Evolutionary conservation across 441 rosid species (phyloP), one percentile per base, ranked within the genome.

Genomic region (Bruguiera hainesii): DNA sequence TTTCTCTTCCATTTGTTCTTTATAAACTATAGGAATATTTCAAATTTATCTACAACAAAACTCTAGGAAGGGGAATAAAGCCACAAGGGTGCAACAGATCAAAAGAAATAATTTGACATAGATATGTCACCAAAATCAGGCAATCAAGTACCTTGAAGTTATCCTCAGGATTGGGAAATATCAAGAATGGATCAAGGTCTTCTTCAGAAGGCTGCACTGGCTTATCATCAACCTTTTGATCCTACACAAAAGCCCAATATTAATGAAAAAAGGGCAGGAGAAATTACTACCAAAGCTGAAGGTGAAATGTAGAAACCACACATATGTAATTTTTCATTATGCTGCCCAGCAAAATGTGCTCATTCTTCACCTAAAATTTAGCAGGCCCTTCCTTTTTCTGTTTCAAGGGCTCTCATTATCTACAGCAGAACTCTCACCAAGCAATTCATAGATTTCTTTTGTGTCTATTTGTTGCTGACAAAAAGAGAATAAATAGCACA

Each of bases 331-430:
- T 15, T 10, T 53, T 20, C 23, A 4, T 53, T 9, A 53, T 39
- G 16, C 16, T 3, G 11, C 46, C 46, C 2, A 39, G 46, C 0
- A 39, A 53, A 53, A 53, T 3, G 58, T 51, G 10, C 56, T n/a
- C 56, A 7, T 53, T 39, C 46, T 1, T 39, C 72, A 90, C 97
- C 87, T 89, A 87, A 42, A 79, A 80, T 88, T 90, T 96, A 56
- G 82, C 89, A 73, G 99, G 84, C 77, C 84, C 92, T 81, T 92
- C 98, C 68, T 92, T 95, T 78, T 86, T 95, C 84, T 86, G 85
- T 81, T 89, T 89, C 56, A 88, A 57, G 76, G 96, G 97, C 76
- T 90, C 77, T 86, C 98, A 75, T 89, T 76, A 76, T 92, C 96
- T 63, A 90, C 91, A 63, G 93, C 92, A 29, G 97, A 86, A 79